Conservation (phyloP, 2,329 filamentous ascomycete genomes). For the Phyllosticta capitalensis region DNA sequence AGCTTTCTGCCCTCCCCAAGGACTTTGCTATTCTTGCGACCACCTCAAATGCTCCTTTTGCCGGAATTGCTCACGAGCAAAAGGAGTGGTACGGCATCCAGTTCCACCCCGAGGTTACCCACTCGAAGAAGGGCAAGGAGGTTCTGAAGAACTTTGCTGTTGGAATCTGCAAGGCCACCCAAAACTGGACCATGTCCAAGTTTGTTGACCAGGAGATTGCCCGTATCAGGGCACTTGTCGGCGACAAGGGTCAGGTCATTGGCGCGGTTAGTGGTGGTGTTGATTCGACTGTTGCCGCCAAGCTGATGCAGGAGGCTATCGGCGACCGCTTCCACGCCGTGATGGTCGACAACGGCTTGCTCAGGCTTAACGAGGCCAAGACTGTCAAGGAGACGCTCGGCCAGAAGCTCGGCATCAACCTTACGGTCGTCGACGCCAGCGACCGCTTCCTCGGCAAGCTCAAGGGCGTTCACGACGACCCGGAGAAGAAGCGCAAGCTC, state of each 20-base stretch:
- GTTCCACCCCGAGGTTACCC: slow-evolving; percentile 79
- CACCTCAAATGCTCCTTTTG: slow-evolving; percentile 67
- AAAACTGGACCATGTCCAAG: slow-evolving; percentile 77
- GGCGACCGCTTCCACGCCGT: slow-evolving; percentile 76
- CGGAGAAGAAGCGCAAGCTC: slow-evolving; percentile 84
- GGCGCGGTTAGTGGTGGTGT: slow-evolving; percentile 76
- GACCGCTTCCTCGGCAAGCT: slow-evolving; percentile 70
- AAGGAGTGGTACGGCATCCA: slow-evolving; percentile 74
- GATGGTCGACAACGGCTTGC: slow-evolving; percentile 74
- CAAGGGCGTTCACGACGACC: slow-evolving; percentile 61
- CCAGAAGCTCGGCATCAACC: slow-evolving; percentile 76
- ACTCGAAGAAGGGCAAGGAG: slow-evolving; percentile 59
- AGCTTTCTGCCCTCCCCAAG: slow-evolving; percentile 64
- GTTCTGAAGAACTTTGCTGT: slow-evolving; percentile 77
- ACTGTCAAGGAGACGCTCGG: slow-evolving; percentile 71
- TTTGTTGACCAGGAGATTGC: slow-evolving; percentile 74
- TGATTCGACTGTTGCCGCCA: slow-evolving; percentile 79
- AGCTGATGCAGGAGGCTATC: slow-evolving; percentile 80
- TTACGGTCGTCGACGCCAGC: slow-evolving; percentile 74
- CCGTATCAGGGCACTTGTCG: slow-evolving; percentile 73
- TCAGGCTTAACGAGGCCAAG: slow-evolving; percentile 77
- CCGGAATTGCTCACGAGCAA: slow-evolving; percentile 63
- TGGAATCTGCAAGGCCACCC: slow-evolving; percentile 65
- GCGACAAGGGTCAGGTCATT: slow-evolving; percentile 71
- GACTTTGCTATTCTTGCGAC: slow-evolving; percentile 65